Base-by-base conservation (phyloP, 2,329 filamentous ascomycete genomes). In the Fusarium albosuccineum region DNA sequence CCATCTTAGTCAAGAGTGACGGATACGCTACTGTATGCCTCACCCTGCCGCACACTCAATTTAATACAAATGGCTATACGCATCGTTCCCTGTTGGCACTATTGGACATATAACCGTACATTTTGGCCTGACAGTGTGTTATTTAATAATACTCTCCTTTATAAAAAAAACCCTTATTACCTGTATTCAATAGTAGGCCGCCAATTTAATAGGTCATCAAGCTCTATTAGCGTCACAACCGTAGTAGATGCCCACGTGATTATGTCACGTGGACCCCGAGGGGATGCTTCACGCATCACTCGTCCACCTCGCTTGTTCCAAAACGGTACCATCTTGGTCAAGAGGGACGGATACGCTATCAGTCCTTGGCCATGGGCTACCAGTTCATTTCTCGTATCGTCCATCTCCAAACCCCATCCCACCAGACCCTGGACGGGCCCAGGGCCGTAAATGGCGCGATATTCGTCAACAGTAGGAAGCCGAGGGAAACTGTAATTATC, bases 271-370 rank as follows among this genome's bases (percentile, higher is more conserved):
- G 17, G 17, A 22, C 17, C 17, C 17, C 17, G 17, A 22, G 17
- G 17, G 17, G 17, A 22, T 22, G 17, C 17, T 22, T 22, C 17
- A 22, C 17, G 17, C 17, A 22, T 22, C 17, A 22, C 37, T 16
- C 14, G 6, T 40, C 10, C 30, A 36, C n/a, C 46, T 26, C 36
- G 5, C 9, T 17, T n/a, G 22, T 40, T 16, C 49, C 36, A 52
- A 33, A 52, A 33, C 9, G 26, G 49, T 7, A n/a, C n/a, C 27
- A 52, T 22, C 36, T 22, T 52, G 5, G 26, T 9, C 13, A 5
- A 22, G 17, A 52, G 49, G n/a, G 36, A 52, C 27, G 36, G 6
- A 52, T 52, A 41, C 14, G 8, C 36, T n/a, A 22, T 52, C n/a
- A n/a, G 17, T 3, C 36, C 49, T 22, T 52, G 36, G 0, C 49